These are phyloP conservation scores for Carpinus fangiana DNA, from an alignment of 306 rosid species.

Conservation along the genomic window DNA sequence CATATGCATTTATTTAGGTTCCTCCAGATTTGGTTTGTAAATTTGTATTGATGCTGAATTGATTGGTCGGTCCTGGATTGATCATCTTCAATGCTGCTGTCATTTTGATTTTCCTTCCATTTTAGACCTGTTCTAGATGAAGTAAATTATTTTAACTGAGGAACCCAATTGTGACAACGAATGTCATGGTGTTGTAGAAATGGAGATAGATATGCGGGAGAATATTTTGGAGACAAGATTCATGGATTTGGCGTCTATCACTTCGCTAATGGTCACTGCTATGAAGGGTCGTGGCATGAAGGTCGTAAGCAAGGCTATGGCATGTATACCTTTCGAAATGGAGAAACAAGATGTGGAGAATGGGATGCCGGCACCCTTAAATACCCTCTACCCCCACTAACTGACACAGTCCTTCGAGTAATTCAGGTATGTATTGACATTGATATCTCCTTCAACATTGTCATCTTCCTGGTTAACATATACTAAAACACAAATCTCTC, in stretches of 20 bases:
- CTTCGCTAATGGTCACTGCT: conserved; percentile 91
- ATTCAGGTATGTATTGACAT: conserved; percentile 62
- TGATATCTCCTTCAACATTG: not conserved
- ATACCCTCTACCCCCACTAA: conserved; percentile 55
- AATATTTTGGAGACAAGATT: conserved; percentile 95
- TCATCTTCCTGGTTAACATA: not conserved
- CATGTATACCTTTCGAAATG: conserved; percentile 64
- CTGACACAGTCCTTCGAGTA: conserved; percentile 63
- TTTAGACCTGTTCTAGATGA: conserved; percentile 1
- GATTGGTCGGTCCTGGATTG: not conserved
- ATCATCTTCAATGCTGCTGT: not conserved
- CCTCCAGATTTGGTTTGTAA: conserved; percentile 14
- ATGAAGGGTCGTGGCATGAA: conserved; percentile 98
- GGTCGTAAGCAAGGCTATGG: conserved; percentile 92
- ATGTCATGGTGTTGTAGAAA: conserved; percentile 51
- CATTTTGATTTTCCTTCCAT: not conserved
- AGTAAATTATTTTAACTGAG: not conserved
- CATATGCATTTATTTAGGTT: conserved; percentile 7
- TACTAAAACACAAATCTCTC: not conserved
- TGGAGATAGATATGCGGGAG: conserved; percentile 98
- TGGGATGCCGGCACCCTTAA: conserved; percentile 93
- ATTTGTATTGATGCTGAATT: not conserved
- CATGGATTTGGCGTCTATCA: conserved; percentile 98
- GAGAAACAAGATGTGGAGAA: conserved; percentile 76
- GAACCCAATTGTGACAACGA: conserved; percentile 9